A percentile compares a stretch with the other conserved stretches of the same genome.
Evolutionary conservation across 2,329 filamentous ascomycete species (phyloP).

Genomic region (Tolypocladium cylindrosporum): DNA sequence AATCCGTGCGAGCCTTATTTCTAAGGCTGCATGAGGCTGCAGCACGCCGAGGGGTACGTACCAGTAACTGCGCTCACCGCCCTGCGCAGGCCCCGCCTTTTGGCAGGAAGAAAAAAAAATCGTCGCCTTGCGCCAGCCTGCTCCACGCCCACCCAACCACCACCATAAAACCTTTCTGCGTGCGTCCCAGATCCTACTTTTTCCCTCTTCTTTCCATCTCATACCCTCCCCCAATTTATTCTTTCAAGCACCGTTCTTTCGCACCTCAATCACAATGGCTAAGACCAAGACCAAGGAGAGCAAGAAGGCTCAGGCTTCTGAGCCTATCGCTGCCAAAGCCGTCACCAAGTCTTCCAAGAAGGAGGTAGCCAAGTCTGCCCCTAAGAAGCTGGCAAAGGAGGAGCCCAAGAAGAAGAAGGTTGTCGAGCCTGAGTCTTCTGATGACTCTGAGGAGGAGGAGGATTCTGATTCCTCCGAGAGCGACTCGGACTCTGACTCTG

Average conservation of each 20-base stretch:
- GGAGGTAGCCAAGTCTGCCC: constrained; percentile 52
- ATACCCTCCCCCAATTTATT: neutral
- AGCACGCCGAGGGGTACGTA: constrained; percentile 2
- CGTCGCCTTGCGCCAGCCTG: constrained; percentile 3
- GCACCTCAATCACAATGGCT: constrained; percentile 42
- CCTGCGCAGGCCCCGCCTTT: constrained; percentile 20
- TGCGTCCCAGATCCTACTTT: neutral
- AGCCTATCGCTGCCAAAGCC: constrained; percentile 49
- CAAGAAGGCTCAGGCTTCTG: constrained; percentile 43
- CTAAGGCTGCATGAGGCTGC: constrained; percentile 14
- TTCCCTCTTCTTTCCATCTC: neutral
- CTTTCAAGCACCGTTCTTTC: neutral
- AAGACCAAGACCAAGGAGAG: constrained; percentile 52
- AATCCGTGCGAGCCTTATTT: constrained; percentile 12
- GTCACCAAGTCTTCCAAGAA: constrained; percentile 58
- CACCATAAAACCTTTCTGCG: neutral
- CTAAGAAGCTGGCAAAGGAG: constrained; percentile 37
- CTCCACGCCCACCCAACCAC: neutral
- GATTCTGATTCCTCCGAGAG: constrained; percentile 26
- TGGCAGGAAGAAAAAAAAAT: constrained; percentile 14
- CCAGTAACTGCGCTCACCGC: constrained; percentile 21
- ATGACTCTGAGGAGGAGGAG: constrained; percentile 21
- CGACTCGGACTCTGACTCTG: constrained; percentile 16
- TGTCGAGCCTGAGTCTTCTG: constrained; percentile 29
- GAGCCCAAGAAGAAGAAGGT: constrained; percentile 42